Percentiles rank a stretch among this genome's conserved stretches.
Conservation (phyloP, 495 filamentous ascomycete genomes). For the Pseudomonodictys pantanalensis region DNA sequence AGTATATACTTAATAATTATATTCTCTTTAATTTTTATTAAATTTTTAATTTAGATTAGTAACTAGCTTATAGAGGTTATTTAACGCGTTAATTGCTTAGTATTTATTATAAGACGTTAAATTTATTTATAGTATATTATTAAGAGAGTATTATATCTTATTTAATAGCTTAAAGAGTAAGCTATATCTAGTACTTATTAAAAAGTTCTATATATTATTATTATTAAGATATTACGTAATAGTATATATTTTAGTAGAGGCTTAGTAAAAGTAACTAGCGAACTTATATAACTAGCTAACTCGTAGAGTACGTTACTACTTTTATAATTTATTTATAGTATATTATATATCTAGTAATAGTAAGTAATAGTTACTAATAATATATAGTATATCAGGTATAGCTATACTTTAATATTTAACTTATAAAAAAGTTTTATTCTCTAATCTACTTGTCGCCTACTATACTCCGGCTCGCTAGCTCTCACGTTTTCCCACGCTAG, state of each 20-base stretch:
- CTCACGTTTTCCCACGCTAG: too few relatives aligned
- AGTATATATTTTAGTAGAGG: too few relatives aligned
- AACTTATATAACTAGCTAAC: too few relatives aligned
- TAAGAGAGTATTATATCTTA: neutral
- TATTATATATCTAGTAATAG: neutral
- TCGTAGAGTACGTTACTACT: too few relatives aligned
- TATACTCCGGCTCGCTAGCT: too few relatives aligned
- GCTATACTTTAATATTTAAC: neutral
- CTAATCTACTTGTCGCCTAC: too few relatives aligned
- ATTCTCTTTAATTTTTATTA: neutral
- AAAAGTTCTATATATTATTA: too few relatives aligned
- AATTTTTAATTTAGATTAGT: neutral
- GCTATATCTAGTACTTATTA: neutral
- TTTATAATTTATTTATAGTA: neutral
- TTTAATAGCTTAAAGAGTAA: neutral
- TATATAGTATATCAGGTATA: neutral
- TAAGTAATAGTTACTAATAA: neutral
- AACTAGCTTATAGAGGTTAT: neutral
- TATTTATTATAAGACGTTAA: constrained; percentile 5
- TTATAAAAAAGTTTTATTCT: neutral
- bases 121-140: neutral
- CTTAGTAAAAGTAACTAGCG: too few relatives aligned
- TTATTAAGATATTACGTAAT: too few relatives aligned
- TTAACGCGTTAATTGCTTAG: neutral
- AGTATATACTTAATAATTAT: constrained; percentile 3